Evolutionary conservation across 2,329 filamentous ascomycete genomes (phyloP).

Genomic region (Pestalotiopsis sp.): DNA sequence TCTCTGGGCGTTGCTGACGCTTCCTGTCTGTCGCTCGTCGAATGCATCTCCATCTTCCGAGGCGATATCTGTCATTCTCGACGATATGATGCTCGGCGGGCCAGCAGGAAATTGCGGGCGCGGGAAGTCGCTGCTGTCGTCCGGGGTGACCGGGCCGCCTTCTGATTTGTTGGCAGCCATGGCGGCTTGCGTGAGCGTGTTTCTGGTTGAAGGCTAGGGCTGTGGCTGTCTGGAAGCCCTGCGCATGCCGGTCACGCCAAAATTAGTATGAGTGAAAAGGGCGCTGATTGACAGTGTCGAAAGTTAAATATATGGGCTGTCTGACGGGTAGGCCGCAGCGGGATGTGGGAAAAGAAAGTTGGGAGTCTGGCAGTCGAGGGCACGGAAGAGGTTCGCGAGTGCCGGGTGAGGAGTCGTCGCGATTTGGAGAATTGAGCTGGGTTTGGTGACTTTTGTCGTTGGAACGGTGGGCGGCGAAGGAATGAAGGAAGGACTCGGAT

Average conservation of each 20-base stretch:
- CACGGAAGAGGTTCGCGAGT: background rate
- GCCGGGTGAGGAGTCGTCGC: background rate
- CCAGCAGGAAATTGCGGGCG: conserved; percentile 42
- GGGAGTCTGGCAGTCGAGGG: background rate
- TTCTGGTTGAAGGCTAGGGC: background rate
- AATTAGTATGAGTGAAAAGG: background rate
- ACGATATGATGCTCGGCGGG: conserved; percentile 68
- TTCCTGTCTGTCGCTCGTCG: conserved; percentile 28
- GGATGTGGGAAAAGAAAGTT: background rate
- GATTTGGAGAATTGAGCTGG: background rate
- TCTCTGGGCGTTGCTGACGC: conserved; percentile 31
- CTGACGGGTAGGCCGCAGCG: background rate
- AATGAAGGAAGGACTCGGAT: background rate
- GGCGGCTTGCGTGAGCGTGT: background rate
- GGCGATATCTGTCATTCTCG: conserved; percentile 67
- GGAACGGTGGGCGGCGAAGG: background rate
- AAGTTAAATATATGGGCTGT: background rate
- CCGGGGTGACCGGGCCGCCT: conserved; percentile 35
- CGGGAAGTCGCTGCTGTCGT: conserved; percentile 38
- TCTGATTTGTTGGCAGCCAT: conserved; percentile 33
- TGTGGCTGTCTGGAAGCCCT: background rate
- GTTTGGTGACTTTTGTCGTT: background rate
- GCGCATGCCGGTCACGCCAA: background rate
- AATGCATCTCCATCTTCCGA: conserved; percentile 54
- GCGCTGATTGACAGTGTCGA: background rate